These are phyloP conservation scores for Diaporthe velutina DNA, from an alignment of 2,329 filamentous ascomycete genomes.

Conservation along the genomic window DNA sequence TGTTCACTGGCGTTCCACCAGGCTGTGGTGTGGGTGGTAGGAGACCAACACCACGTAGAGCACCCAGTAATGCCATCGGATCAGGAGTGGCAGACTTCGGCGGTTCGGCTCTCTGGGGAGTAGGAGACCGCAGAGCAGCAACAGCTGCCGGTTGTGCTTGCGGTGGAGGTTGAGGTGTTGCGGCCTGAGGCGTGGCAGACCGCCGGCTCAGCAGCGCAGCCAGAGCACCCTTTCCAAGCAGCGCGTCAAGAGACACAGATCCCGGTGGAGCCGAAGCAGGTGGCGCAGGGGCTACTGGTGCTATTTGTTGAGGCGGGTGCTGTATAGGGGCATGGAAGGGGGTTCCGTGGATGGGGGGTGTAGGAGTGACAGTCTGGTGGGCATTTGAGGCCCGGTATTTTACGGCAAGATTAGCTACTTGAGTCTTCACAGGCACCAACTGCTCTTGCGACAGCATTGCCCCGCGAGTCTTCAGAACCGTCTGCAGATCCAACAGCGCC, in stretches of 20 bases:
- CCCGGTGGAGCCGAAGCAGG: constrained; percentile 49
- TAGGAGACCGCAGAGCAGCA: constrained; percentile 64
- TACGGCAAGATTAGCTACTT: constrained; percentile 83
- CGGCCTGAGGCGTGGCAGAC: constrained; percentile 62
- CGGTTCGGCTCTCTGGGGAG: constrained; percentile 56
- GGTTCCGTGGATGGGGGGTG: constrained; percentile 49
- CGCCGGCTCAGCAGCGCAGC: constrained; percentile 70
- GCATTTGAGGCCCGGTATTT: constrained; percentile 65
- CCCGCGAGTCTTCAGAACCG: constrained; percentile 77
- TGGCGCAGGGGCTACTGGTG: constrained; percentile 51
- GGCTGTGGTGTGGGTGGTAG: constrained; percentile 62
- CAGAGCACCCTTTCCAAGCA: constrained; percentile 71
- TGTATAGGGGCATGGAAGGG: constrained; percentile 51
- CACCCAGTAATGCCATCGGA: constrained; percentile 74
- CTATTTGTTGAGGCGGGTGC: constrained; percentile 41
- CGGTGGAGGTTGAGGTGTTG: constrained; percentile 52
- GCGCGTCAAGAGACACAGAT: constrained; percentile 66
- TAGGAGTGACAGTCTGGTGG: constrained; percentile 47
- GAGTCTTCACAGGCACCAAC: constrained; percentile 85
- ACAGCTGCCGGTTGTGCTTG: constrained; percentile 47
- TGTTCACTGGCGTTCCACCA: constrained; percentile 49
- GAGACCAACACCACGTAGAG: constrained; percentile 77
- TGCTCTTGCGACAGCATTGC: constrained; percentile 81
- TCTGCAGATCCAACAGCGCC: constrained; percentile 87
- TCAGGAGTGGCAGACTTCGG: constrained; percentile 54